Base-by-base conservation (phyloP, 441 rosid genomes). In the Populus tomentosa region DNA sequence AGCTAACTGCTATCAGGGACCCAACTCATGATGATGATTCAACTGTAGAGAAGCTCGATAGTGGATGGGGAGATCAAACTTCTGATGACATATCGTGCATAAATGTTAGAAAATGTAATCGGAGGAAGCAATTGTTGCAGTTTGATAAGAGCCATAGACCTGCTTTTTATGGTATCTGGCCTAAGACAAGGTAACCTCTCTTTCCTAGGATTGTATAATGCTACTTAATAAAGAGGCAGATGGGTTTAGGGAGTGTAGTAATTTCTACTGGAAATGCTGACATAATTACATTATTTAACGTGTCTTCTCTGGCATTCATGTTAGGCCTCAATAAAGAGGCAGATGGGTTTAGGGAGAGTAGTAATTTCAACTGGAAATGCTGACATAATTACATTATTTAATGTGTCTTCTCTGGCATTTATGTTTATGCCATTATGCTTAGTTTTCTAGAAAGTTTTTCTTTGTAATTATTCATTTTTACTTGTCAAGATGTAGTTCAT, bases 151-250 rank as follows among this genome's bases (percentile, higher is more conserved):
- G 89, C 86, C 79, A 83, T 70, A 89, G 98, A 75, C 98, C 98
- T 82, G 98, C 94, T 76, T 95, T 95, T 87, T 95, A 86, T 80
- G 98, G 98, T 65, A 82, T 88, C 70, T 95, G 97, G 98, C 94
- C 94, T 23, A 85, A 82, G 86, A 87, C 79, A 85, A 93, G 98
- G 98, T 95, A 79, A 78, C 79, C 56, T 72, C 61, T 28, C 16
- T 50, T 73, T 73, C 30, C 18, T 75, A 21, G 32, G n/a, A 79
- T 53, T 66, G 35, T 71, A 46, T 64, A 9, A 26, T 78, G 28
- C 40, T 26, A 8, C 7, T 2, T n/a, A 35, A 38, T 13, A 13
- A 1, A 69, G 21, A 50, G 63, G 66, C 32, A 30, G 32, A 30
- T 30, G 4, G 32, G 32, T 30, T 30, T 30, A 3, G 32, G 32